Evolutionary conservation across 1,284 basidiomycete species (phyloP), one percentile per base, ranked within the genome.

Genomic region (Ceratobasidium sp.): DNA sequence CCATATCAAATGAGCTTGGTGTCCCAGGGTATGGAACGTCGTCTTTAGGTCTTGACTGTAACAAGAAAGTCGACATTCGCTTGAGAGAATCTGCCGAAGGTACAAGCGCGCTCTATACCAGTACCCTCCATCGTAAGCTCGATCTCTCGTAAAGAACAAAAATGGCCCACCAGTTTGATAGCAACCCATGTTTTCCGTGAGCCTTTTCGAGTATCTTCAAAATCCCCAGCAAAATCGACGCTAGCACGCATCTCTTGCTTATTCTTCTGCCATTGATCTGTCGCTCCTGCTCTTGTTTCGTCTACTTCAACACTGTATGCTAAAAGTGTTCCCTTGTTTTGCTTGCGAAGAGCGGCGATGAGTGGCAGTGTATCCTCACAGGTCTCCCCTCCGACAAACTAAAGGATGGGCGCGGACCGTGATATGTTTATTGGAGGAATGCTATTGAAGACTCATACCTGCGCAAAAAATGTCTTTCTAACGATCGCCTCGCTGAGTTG

Each of bases 331-430:
- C 94, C 95, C 75, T 91, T 91, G 77, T 91, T 90, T 75, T 87
- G 85, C 13, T 80, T 79, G 26, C 93, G 86, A 35, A 97, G 83
- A 18, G 81, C 79, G 50, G 85, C 83, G 57, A 97, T 86, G 2
- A 92, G 79, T 1, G 91, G 88, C 7, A 93, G 77, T 13, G 89
- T 88, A 49, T 87, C 89, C 41, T 87, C 85, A 0, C 91, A 91
- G 0, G 91, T 91, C 74, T 97, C 95, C 2, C 92, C 94, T 0
- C 94, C 94, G 6, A 96, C 94, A 78, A 98, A 98, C 78, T 85
- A 82, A 14, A 64, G 11, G n/a, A n/a, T n/a, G n/a, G n/a, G n/a
- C n/a, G n/a, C n/a, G n/a, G n/a, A n/a, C n/a, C n/a, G n/a, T n/a
- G n/a, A n/a, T n/a, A n/a, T n/a, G n/a, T n/a, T n/a, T n/a, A 54